Conservation (phyloP, 1,139 yeast genomes). For the Kluyveromyces marxianus region DNA sequence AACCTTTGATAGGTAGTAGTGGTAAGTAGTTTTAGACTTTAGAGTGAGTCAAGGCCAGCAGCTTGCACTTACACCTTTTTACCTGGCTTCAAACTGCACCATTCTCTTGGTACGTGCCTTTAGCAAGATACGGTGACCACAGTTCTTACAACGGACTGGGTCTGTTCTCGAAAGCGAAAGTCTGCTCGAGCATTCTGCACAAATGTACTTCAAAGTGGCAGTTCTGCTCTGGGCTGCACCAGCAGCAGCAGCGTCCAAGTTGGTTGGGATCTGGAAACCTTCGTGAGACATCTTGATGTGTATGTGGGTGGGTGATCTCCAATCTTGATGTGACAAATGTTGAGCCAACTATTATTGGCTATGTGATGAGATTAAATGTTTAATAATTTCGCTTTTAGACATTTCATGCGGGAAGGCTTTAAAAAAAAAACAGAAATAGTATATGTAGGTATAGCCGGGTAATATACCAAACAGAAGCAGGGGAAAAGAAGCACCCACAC, state of each 20-base stretch:
- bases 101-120: slow-evolving; percentile 96
- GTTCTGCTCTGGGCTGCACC: slow-evolving; percentile 63
- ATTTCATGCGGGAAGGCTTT: too few species aligned
- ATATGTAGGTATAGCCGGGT: too few species aligned
- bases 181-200: slow-evolving; percentile 93
- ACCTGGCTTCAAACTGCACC: slow-evolving; percentile 73
- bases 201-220: slow-evolving; percentile 85
- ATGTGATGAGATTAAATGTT: too few species aligned
- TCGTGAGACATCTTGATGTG: slow-evolving; percentile 56
- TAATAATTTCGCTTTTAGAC: too few species aligned
- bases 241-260: slow-evolving; percentile 63
- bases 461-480: too few species aligned
- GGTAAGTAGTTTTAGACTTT: too few species aligned
- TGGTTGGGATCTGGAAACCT: slow-evolving; percentile 87
- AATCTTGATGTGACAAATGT: too few species aligned
- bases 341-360: too few species aligned
- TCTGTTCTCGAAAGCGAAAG: slow-evolving; percentile 87
- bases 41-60: too few species aligned
- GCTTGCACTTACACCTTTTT: slow-evolving; percentile 8
- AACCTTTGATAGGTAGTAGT: too few species aligned
- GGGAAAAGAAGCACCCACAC: too few species aligned
- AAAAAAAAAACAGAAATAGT: too few species aligned
- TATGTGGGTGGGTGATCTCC: not conserved
- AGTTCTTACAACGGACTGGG: slow-evolving; percentile 96
- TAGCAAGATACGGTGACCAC: slow-evolving; percentile 96